Evolutionary conservation across 129 eudicot species (phyloP).

Genomic region (Tagetes erecta): DNA sequence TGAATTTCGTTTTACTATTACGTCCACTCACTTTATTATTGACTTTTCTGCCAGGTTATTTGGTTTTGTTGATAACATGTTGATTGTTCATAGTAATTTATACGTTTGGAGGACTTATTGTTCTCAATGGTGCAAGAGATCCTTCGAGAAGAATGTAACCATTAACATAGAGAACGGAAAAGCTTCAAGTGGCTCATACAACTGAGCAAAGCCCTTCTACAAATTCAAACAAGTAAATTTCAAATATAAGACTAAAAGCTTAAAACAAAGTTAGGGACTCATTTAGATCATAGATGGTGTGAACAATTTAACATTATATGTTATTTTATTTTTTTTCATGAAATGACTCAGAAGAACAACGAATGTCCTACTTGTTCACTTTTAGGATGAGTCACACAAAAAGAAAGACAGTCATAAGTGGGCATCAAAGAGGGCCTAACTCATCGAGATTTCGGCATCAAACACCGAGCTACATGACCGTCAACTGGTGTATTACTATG

Average conservation of each 20-base stretch:
- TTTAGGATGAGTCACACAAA: slow-evolving; percentile 20
- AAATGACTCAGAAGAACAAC: neutral
- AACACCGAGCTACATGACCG: no score
- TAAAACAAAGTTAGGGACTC: neutral
- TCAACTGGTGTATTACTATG: no score
- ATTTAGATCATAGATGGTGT: slow-evolving; percentile 1
- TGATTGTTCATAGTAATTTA: no score
- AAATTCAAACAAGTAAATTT: slow-evolving; percentile 10
- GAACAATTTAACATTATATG: neutral
- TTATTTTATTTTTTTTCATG: slow-evolving; percentile 9
- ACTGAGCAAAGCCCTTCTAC: slow-evolving; percentile 21
- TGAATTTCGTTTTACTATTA: no score
- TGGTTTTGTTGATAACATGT: no score
- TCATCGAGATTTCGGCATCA: neutral
- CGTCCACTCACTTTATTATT: no score
- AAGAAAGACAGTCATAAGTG: slow-evolving; percentile 14
- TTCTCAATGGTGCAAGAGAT: slow-evolving; percentile 11
- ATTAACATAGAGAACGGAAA: neutral
- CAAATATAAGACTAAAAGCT: neutral
- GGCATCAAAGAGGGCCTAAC: slow-evolving; percentile 18
- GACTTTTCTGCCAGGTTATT: no score
- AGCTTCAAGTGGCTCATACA: slow-evolving; percentile 26
- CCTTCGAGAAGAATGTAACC: slow-evolving; percentile 9
- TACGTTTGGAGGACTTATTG: slow-evolving; percentile 22
- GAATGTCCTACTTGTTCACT: slow-evolving; percentile 1